phyloP scores from a whole-genome alignment of 2,329 filamentous ascomycete species.

The Trichoderma hamatum region DNA sequence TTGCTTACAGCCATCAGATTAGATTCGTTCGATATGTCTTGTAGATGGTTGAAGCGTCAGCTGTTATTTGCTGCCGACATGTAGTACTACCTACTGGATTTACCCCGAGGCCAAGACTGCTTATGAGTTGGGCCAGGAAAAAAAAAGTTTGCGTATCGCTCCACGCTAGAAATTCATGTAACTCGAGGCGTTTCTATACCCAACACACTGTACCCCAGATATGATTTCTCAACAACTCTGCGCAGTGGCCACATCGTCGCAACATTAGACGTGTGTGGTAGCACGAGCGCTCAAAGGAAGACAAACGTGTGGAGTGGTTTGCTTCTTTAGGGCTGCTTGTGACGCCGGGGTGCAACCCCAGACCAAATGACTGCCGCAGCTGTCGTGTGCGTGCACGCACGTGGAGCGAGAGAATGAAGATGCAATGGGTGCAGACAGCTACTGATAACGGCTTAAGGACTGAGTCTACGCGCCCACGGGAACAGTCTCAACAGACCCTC shows the following conservation, averaged over 20 bases:
- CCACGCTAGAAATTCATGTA: background rate
- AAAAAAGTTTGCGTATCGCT: background rate
- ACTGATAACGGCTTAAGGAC: slow-evolving; percentile 5
- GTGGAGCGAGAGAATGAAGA: background rate
- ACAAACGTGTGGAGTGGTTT: background rate
- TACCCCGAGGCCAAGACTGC: background rate
- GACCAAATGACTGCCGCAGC: slow-evolving; percentile 1
- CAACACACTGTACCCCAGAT: background rate
- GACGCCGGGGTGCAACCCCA: slow-evolving; percentile 8
- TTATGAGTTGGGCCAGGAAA: background rate
- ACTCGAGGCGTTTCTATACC: background rate
- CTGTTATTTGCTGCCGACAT: background rate
- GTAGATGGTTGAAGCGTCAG: background rate
- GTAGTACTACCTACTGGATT: background rate
- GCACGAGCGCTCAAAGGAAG: background rate
- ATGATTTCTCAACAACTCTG: background rate
- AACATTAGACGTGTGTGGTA: slow-evolving; percentile 9
- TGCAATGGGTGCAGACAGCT: background rate
- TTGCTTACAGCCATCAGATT: background rate
- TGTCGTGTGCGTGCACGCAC: slow-evolving; percentile 6
- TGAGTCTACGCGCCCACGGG: background rate
- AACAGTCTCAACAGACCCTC: background rate
- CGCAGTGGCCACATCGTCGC: background rate
- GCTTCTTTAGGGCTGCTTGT: slow-evolving; percentile 4
- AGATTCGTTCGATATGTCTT: background rate